A percentile compares a stretch with the other conserved stretches of the same genome.
phyloP scores from a whole-genome alignment of 2,329 filamentous ascomycete genomes.

The Metarhizium humberi region DNA sequence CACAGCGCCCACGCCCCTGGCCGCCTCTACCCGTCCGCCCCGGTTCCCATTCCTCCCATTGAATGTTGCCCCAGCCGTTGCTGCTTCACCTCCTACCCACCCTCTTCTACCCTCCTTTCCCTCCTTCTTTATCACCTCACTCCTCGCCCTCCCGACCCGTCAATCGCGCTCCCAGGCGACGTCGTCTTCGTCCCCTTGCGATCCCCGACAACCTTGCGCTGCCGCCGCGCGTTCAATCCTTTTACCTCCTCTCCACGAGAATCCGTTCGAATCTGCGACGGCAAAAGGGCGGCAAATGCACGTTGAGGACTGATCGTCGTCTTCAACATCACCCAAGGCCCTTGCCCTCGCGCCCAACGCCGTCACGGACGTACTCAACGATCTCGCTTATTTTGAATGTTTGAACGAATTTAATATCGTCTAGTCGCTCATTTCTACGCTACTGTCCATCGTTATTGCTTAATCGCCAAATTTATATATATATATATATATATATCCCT shows the following conservation, averaged over 20 bases:
- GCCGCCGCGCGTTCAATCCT: slow-evolving; percentile 10
- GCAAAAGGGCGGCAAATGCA: slow-evolving; percentile 23
- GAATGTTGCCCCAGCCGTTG: slow-evolving; percentile 7
- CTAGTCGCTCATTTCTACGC: slow-evolving; percentile 34
- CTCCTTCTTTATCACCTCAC: slow-evolving; percentile 15
- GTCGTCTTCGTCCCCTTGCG: slow-evolving; percentile 20
- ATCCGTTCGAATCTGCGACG: slow-evolving; percentile 15
- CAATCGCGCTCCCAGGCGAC: slow-evolving; percentile 20
- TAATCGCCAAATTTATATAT: slow-evolving; percentile 4
- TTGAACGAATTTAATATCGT: slow-evolving; percentile 24
- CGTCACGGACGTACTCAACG: slow-evolving; percentile 17
- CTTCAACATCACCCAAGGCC: slow-evolving; percentile 11
- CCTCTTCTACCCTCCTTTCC: slow-evolving; percentile 17
- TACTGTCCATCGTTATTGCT: background rate
- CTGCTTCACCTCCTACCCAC: slow-evolving; percentile 16
- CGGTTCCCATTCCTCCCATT: too few relatives aligned
- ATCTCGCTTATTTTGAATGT: slow-evolving; percentile 16
- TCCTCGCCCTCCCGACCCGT: slow-evolving; percentile 19
- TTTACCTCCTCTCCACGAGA: slow-evolving; percentile 6
- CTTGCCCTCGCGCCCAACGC: slow-evolving; percentile 9
- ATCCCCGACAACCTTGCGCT: slow-evolving; percentile 20
- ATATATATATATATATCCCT: slow-evolving; percentile 10
- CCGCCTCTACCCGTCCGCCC: background rate
- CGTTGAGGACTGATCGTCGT: slow-evolving; percentile 18
- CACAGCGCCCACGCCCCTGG: background rate